phyloP scores from a whole-genome alignment of 225 moss, liverwort and hornwort genomes.

The Bryum argenteum region DNA sequence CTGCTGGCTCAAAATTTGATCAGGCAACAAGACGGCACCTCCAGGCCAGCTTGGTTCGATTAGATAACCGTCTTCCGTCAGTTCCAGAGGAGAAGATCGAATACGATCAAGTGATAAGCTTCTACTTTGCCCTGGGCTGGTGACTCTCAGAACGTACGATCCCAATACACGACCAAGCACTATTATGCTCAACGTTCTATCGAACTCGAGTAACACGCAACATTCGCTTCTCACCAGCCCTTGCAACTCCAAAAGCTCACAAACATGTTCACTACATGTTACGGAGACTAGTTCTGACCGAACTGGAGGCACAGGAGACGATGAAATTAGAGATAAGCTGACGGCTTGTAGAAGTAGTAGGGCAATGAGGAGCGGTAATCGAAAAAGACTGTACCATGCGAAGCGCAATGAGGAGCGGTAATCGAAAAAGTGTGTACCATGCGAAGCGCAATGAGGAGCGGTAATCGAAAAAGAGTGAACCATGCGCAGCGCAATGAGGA shows the following conservation, averaged over 20 bases:
- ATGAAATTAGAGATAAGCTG: slow-evolving; percentile 22
- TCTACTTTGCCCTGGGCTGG: background rate
- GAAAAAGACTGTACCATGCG: background rate
- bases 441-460: too few species aligned
- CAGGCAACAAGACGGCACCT: background rate
- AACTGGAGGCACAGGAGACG: background rate
- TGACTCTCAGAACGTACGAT: background rate
- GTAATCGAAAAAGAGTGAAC: too few species aligned
- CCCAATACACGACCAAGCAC: background rate
- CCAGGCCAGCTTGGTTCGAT: background rate
- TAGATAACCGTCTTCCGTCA: slow-evolving; percentile 11
- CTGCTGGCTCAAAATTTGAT: slow-evolving; percentile 14
- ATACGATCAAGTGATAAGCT: slow-evolving; percentile 1
- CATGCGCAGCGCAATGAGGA: too few species aligned
- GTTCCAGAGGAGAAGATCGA: slow-evolving; percentile 10
- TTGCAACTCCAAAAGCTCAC: background rate
- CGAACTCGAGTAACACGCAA: background rate
- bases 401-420: slow-evolving; percentile 11
- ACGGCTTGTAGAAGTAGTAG: background rate
- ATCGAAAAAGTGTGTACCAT: too few species aligned
- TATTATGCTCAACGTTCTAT: background rate
- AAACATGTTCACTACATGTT: background rate
- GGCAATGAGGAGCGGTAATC: background rate
- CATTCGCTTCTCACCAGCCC: slow-evolving; percentile 16
- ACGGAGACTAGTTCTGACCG: background rate